Evolutionary conservation across 805 yeast species (phyloP), one percentile per base, ranked within the genome.

Genomic region (Metschnikowia lachancei): DNA sequence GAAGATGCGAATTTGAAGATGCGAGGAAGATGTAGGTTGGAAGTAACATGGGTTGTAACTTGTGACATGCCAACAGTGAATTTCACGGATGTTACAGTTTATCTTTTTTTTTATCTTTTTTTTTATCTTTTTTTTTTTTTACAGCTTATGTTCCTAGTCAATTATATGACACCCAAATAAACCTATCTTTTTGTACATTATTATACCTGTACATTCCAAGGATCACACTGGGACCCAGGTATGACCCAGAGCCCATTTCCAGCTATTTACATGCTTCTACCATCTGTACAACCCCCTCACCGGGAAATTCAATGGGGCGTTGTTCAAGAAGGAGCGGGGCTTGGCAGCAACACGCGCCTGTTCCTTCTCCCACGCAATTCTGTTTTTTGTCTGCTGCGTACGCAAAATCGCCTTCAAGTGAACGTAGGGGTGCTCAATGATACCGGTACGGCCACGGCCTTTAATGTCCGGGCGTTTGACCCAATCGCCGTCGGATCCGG

Each of bases 391-490:
- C 53, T 79, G 80, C 38, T 79, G 75, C 4, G 88, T 77, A 63
- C 82, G 85, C 47, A 92, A 72, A 47, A 92, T 75, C 37, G 87
- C 87, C 69, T 85, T 81, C 28, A 91, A 81, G 65, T 92, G 96
- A 43, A 89, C 82, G 63, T 78, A 85, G 50, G 86, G 81, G 60
- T 87, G 94, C 28, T 75, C 77, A 41, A 86, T 77, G 47, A 87
- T 67, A 62, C 98, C 98, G 17, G 79, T 75, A 65, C 96, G 81
- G 53, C 97, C 97, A 71, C 98, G 82, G 53, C 94, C 96, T 70
- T 89, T 90, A 62, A 77, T 75, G 57, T 92, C 97, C 9, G 82
- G 66, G 63, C 94, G 78, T 64, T 80, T 83, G 24, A 62, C 58
- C 83, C 85, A 81, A 42, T 67, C 60, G 17, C 96, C 96, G 65